Evolutionary conservation across 2,329 filamentous ascomycete species (phyloP), one percentile per base, ranked within the genome.

Genomic region (Calonectria naviculata): DNA sequence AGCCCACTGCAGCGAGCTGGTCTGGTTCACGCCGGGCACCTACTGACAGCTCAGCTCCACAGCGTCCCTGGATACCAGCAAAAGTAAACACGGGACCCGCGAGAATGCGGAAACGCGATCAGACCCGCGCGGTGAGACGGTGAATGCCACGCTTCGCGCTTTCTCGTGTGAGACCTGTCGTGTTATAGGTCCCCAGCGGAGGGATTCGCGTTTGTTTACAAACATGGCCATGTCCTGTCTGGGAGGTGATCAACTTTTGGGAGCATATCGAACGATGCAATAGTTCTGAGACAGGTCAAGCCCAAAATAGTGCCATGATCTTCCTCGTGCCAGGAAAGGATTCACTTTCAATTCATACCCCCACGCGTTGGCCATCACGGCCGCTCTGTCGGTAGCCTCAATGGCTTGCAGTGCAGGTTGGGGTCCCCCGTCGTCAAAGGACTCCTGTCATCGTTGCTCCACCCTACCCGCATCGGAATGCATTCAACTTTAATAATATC

Each of bases 11-110:
- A 52, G 41, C 52, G n/a, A 68, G 64, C 31, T 65, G 38, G 38
- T 49, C 44, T 56, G 36, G 72, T 78, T 78, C 76, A 78, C 76
- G 76, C 66, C 52, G 54, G 60, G 36, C 56, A 36, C 46, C 29
- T 24, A 62, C 34, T 66, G 56, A 26, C 62, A 28, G 28, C 29
- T 24, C 47, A 49, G 49, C 61, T 65, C 67, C 67, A 69, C 67
- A 41, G 47, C 52, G 44, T 42, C 52, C 31, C 61, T 49, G 52
- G 60, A 24, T 36, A 56, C 9, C 28, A 44, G 44, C 52, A 62
- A 36, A 63, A 60, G 42, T 66, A 47, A 70, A 70, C 68, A 66
- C 28, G 28, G 62, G 54, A 65, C 41, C 31, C 47, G 60, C 38
- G 67, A 58, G 60, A 49, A 46, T 68, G 60, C 54, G 46, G 58